These are phyloP conservation scores for Phascolomyces articulosus DNA, from an alignment of 371 early-diverging fungal genomes.

Conservation along the genomic window DNA sequence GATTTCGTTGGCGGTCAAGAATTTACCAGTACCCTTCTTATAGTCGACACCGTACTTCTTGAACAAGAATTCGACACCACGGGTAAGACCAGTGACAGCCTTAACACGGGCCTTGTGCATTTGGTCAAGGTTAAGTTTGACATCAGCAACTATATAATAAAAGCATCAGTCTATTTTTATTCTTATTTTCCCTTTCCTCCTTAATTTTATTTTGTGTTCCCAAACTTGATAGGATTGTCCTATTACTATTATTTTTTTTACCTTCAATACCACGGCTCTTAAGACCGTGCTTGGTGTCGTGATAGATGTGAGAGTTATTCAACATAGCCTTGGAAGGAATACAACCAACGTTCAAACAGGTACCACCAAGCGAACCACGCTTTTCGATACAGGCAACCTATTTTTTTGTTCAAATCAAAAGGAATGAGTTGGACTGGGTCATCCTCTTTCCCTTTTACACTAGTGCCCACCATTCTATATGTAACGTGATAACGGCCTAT, in stretches of 20 bases:
- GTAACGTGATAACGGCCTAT: too few relatives aligned
- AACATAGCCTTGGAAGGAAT: constrained; percentile 98
- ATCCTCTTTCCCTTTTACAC: background rate
- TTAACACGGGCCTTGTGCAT: constrained; percentile 94
- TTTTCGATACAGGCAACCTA: constrained; percentile 97
- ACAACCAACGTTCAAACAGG: constrained; percentile 98
- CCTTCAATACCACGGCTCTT: constrained; percentile 93
- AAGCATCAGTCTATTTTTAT: background rate
- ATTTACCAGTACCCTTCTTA: constrained; percentile 90
- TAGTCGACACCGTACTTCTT: constrained; percentile 97
- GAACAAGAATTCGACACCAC: constrained; percentile 94
- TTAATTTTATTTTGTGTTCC: background rate
- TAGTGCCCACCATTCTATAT: too few relatives aligned
- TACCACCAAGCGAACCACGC: constrained; percentile 96
- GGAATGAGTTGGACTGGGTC: background rate
- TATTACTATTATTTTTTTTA: constrained; percentile 16
- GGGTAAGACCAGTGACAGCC: constrained; percentile 87
- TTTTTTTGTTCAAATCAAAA: background rate
- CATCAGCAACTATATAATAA: constrained; percentile 62
- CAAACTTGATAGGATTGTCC: too few relatives aligned
- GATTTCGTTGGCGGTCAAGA: constrained; percentile 80
- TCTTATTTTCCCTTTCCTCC: background rate
- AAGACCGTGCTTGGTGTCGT: constrained; percentile 91
- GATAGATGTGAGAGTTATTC: constrained; percentile 97
- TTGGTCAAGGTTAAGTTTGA: constrained; percentile 82